These are phyloP conservation scores for Triticum timopheevii DNA, from an alignment of 176 grass and related monocot genomes.

Conservation along the genomic window DNA sequence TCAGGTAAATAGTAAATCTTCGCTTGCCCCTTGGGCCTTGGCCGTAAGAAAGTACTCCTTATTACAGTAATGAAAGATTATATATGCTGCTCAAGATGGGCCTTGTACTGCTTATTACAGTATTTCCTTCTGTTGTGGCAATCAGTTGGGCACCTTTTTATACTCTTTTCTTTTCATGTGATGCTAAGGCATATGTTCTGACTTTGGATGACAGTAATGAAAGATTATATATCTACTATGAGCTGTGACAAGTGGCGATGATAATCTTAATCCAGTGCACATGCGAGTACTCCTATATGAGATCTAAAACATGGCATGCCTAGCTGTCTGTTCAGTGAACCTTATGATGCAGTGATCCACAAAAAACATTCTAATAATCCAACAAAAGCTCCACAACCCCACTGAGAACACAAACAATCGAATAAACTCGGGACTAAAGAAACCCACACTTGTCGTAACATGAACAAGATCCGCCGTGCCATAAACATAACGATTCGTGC, in stretches of 20 bases:
- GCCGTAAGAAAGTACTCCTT: background rate
- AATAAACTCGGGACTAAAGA: background rate
- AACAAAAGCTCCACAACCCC: slow-evolving; percentile 29
- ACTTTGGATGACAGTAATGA: slow-evolving; percentile 22
- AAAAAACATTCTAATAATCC: slow-evolving; percentile 37
- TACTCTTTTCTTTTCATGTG: background rate
- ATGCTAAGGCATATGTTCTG: slow-evolving; percentile 24
- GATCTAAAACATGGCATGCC: slow-evolving; percentile 41
- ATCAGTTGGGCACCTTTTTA: background rate
- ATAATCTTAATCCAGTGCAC: slow-evolving; percentile 49
- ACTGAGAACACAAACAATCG: slow-evolving; percentile 18
- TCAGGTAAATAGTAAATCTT: background rate
- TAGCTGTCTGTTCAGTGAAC: slow-evolving; percentile 54
- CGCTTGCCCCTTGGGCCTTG: background rate
- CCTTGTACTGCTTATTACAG: background rate
- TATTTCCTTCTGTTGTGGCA: background rate
- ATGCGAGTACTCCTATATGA: slow-evolving; percentile 21
- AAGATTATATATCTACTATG: slow-evolving; percentile 17
- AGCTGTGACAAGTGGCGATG: slow-evolving; percentile 45
- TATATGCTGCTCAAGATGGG: no score
- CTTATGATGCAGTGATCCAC: slow-evolving; percentile 49
- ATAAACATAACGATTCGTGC: background rate
- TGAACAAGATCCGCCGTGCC: background rate
- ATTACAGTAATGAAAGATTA: background rate
- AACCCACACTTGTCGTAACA: background rate